These are phyloP conservation scores for Tetrapisispora namnaoensis DNA, from an alignment of 805 yeast species.

Conservation along the genomic window DNA sequence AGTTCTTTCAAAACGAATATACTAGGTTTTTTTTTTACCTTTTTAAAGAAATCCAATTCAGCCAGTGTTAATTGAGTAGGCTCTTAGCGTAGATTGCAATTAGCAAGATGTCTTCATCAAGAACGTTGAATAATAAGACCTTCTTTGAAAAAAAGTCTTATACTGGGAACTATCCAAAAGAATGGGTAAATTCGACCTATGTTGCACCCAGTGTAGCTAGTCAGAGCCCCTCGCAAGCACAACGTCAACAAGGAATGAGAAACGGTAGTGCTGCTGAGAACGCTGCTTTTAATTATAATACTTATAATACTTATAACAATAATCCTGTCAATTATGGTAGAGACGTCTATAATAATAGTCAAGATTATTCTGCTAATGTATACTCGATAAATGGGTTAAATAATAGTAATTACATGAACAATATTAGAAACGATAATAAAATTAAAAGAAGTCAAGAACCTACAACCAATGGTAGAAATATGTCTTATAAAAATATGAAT, in stretches of 20 bases:
- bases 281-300: not conserved
- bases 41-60: not conserved
- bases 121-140: slow-evolving; percentile 3
- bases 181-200: not conserved
- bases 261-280: not conserved
- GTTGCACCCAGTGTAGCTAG: not conserved
- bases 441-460: not conserved
- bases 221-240: not conserved
- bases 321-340: not conserved
- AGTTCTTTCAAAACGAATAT: too few relatives aligned
- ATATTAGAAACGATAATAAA: slow-evolving; percentile 1
- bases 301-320: not conserved
- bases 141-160: not conserved
- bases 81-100: not conserved
- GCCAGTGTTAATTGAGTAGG: not conserved
- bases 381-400: not conserved
- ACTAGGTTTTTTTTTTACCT: not conserved
- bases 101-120: not conserved
- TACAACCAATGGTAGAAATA: not conserved
- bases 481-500: not conserved
- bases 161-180: not conserved
- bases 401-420: not conserved
- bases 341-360: not conserved
- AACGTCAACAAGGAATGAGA: not conserved
- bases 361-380: not conserved